phyloP scores from a whole-genome alignment of 371 early-diverging fungal species.

The Mortierella sp. region DNA sequence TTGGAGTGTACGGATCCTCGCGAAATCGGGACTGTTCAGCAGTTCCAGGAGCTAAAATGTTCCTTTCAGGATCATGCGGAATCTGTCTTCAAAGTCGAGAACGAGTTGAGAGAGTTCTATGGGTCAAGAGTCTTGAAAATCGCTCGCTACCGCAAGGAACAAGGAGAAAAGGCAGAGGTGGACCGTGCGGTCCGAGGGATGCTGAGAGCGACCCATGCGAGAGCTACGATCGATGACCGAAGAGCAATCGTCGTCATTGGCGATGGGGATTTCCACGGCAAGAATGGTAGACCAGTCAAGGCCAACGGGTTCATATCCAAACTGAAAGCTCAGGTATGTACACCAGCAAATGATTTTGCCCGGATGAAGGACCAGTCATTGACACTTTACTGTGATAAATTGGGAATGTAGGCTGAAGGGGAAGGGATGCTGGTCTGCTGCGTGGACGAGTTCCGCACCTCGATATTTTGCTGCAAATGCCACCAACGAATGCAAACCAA shows the following conservation, averaged over 20 bases:
- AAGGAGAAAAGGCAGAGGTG: conserved; percentile 10
- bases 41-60: conserved; percentile 2
- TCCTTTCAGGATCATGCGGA: background rate
- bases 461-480: conserved; percentile 5
- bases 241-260: conserved; percentile 1
- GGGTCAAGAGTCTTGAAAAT: background rate
- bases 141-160: conserved; percentile 3
- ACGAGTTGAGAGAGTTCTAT: background rate
- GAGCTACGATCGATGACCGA: background rate
- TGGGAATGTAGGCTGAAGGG: too few species aligned
- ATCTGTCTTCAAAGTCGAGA: background rate
- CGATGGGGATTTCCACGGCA: background rate
- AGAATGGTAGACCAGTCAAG: conserved; percentile 1
- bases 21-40: background rate
- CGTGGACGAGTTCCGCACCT: background rate
- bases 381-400: too few species aligned
- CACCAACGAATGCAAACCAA: conserved; percentile 1
- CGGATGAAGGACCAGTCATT: too few species aligned
- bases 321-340: conserved; percentile 1
- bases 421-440: conserved; percentile 11
- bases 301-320: conserved; percentile 5
- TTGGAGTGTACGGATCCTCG: background rate
- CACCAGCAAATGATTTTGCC: background rate
- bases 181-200: conserved; percentile 3
- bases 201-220: background rate